These are phyloP conservation scores for Setomelanomma holmii DNA, from an alignment of 2,329 filamentous ascomycete genomes.

Conservation along the genomic window DNA sequence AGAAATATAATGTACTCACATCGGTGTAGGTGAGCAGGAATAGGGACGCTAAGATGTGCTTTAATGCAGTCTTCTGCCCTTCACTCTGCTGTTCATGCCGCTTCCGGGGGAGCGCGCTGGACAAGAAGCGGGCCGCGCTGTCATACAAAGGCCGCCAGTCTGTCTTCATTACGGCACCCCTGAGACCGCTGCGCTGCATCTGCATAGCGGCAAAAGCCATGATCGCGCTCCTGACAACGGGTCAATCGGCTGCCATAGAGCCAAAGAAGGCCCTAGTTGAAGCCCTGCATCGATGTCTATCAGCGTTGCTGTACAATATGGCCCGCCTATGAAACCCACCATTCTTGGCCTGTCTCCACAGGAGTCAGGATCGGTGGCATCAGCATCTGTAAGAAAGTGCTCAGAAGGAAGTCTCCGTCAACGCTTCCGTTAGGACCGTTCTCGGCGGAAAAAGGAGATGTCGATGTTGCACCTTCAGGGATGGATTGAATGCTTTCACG, in stretches of 20 bases:
- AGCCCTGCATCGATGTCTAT: too few species aligned
- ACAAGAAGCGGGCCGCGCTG: constrained; percentile 35
- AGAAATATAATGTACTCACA: constrained; percentile 25
- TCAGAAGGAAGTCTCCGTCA: constrained; percentile 52
- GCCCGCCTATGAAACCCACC: too few species aligned
- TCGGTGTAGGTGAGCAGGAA: constrained; percentile 65
- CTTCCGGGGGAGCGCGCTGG: constrained; percentile 21
- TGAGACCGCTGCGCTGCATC: constrained; percentile 46
- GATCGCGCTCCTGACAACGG: constrained; percentile 58
- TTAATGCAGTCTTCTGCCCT: constrained; percentile 26
- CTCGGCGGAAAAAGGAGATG: constrained; percentile 40
- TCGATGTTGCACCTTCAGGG: constrained; percentile 30
- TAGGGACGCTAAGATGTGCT: constrained; percentile 58
- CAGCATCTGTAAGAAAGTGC: constrained; percentile 58
- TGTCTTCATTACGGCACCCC: constrained; percentile 36
- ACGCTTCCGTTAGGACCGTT: constrained; percentile 19
- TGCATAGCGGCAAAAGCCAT: constrained; percentile 60
- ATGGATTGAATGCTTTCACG: constrained; percentile 20
- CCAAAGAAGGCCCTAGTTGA: constrained; percentile 58
- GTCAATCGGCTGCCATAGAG: constrained; percentile 56
- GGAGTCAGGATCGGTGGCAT: constrained; percentile 62
- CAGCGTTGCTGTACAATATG: too few species aligned
- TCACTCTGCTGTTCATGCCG: constrained; percentile 19
- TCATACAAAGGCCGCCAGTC: constrained; percentile 45
- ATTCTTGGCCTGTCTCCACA: constrained; percentile 60